These are phyloP conservation scores for Candida tammaniensis DNA, from an alignment of 805 yeast genomes.

Conservation along the genomic window DNA sequence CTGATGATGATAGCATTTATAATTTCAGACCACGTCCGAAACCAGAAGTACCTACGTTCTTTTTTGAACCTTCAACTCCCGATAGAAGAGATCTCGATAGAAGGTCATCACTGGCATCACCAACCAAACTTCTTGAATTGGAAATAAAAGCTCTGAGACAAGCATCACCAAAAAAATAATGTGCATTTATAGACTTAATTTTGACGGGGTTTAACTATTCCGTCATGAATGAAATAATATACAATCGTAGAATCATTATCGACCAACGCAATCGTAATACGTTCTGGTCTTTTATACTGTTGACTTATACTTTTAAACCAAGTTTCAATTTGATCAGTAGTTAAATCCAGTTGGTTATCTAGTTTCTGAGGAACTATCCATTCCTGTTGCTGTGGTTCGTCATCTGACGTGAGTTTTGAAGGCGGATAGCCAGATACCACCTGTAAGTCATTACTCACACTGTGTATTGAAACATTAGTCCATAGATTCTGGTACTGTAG, in stretches of 20 bases:
- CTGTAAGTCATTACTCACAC: conserved; percentile 1
- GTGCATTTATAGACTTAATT: conserved; percentile 28
- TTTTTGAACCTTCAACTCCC: conserved; percentile 6
- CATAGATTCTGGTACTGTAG: conserved; percentile 46
- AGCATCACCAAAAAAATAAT: conserved; percentile 4
- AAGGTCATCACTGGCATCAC: conserved; percentile 11
- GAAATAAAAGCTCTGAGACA: conserved; percentile 9
- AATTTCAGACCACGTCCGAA: conserved; percentile 6
- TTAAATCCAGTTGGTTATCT: conserved; percentile 23
- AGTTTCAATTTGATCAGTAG: conserved; percentile 35
- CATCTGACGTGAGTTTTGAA: conserved; percentile 1
- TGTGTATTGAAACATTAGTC: conserved; percentile 31
- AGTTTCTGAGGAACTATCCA: conserved; percentile 42
- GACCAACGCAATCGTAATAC: conserved; percentile 53
- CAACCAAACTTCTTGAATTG: conserved; percentile 9
- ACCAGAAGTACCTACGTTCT: conserved; percentile 1
- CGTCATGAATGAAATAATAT: conserved; percentile 67
- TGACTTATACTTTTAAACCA: conserved; percentile 34
- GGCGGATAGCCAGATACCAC: conserved; percentile 8
- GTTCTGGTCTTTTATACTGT: conserved; percentile 29
- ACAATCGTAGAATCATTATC: conserved; percentile 69
- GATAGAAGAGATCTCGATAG: background rate
- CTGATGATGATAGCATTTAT: conserved; percentile 7
- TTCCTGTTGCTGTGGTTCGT: conserved; percentile 17
- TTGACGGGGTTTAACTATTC: conserved; percentile 61